Evolutionary conservation across 495 filamentous ascomycete genomes (phyloP).

Genomic region (Aspergillus coremiiformis): DNA sequence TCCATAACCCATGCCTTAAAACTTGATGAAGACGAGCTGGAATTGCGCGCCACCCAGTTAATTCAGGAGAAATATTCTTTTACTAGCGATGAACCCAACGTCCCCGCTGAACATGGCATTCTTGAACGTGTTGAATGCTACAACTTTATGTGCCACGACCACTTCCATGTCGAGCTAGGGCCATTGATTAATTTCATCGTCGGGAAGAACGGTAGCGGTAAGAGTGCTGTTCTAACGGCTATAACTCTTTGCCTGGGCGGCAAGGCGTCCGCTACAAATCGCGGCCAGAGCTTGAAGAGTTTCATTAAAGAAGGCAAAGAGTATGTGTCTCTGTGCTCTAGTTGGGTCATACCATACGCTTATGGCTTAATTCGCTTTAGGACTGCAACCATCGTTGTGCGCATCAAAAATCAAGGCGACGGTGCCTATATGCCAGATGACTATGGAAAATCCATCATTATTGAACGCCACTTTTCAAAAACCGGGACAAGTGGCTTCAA

Average conservation of each 20-base stretch:
- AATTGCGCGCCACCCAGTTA: conserved; percentile 64
- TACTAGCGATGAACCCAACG: conserved; percentile 53
- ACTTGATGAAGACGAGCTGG: conserved; percentile 44
- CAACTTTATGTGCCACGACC: conserved; percentile 92
- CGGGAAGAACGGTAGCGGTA: conserved; percentile 97
- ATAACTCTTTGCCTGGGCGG: conserved; percentile 91
- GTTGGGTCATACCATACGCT: conserved; percentile 16
- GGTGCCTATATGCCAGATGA: conserved; percentile 76
- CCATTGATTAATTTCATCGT: conserved; percentile 97
- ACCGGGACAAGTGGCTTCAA: conserved; percentile 77
- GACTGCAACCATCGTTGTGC: conserved; percentile 56
- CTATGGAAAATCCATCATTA: conserved; percentile 78
- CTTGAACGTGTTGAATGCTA: conserved; percentile 75
- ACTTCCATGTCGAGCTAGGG: conserved; percentile 72
- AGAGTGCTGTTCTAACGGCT: conserved; percentile 93
- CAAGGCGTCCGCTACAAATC: conserved; percentile 91
- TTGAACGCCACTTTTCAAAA: conserved; percentile 81
- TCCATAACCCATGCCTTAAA: conserved; percentile 33
- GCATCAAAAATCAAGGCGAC: conserved; percentile 81
- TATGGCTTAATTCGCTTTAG: conserved; percentile 16
- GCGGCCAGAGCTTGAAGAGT: conserved; percentile 81
- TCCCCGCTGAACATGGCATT: conserved; percentile 73
- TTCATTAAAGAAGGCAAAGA: conserved; percentile 91
- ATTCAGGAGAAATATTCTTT: conserved; percentile 52
- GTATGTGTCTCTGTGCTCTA: conserved; percentile 25